Evolutionary conservation across 768 basidiomycete species (phyloP), one percentile per base, ranked within the genome.

Genomic region (Leucogyrophana mollusca): DNA sequence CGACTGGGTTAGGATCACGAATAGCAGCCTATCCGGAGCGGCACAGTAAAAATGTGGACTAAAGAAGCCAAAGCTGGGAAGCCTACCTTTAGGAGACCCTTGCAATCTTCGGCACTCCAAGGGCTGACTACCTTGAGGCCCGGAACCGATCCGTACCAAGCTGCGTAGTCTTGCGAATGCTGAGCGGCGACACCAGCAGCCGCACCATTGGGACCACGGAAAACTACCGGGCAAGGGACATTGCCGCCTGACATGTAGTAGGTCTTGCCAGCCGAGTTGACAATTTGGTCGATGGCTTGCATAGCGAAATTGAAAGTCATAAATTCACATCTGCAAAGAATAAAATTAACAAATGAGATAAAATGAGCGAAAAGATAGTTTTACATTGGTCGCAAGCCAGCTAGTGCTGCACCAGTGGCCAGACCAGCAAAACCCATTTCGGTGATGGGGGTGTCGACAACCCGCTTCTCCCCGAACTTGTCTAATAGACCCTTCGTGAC

Each of bases 241-340:
- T 94, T 97, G 54, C 96, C 96, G 48, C 96, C 96, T 32, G 96
- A 98, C 96, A 99, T 99, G 81, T 99, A 99, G 72, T 97, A 94
- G 4, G 96, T 99, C 78, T 98, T 99, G 50, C 92, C 96, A 46
- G 89, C 96, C n/a, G 96, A 98, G 80, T 99, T 99, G 70, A 99
- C 93, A 53, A 99, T 99, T 64, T 99, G 96, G 73, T 99, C 96
- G 67, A 99, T 98, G 48, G 96, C 94, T 72, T 94, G 93, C 95
- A 98, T 99, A 55, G 95, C 95, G 66, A 99, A 98, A 79, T 99
- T 98, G 79, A 95, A 98, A 13, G 95, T 98, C 95, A 97, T 98
- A 77, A 97, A 99, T 76, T 98, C 95, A 79, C 94, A 97, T 61
- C 90, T 93, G 49, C 24, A 32, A 25, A 22, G 33, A 32, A 23